Evolutionary conservation across 2,329 filamentous ascomycete species (phyloP), one percentile per base, ranked within the genome.

Genomic region (Aureobasidium sp.): DNA sequence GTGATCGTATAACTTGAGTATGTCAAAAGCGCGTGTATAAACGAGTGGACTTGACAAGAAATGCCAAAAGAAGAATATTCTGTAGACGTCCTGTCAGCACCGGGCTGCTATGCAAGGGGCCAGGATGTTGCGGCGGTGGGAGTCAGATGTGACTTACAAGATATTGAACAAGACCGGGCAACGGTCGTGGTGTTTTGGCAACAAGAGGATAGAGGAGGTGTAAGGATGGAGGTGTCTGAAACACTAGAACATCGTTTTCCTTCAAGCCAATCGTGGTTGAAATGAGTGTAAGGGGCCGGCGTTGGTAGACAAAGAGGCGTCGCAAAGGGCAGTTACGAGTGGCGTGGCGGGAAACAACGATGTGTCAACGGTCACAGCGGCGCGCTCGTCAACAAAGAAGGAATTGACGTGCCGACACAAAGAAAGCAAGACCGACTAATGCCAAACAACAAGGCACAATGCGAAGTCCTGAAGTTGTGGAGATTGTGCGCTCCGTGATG

Each of bases 21-120:
- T 71, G 73, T 77, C 70, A 55, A 72, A 71, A 71, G 68, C 65
- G 52, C 66, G 63, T 58, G 65, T 70, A 68, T 73, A 80, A 80
- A 79, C 77, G 78, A 80, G 76, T 80, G 78, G 76, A 78, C 72
- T 78, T 79, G 78, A 79, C 77, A 70, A 74, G 68, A 64, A 44
- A 44, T 44, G 66, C 67, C 69, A 68, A 70, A 68, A 70, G 66
- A 62, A 62, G 64, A 67, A 67, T 55, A 51, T 50, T 51, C 53
- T 62, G 44, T 27, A n/a, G 26, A 29, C 26, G 26, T 50, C 36
- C 17, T 13, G 53, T 62, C 61, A 58, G 61, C 51, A 34, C 60
- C 60, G 51, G 51, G 42, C 60, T 47, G 50, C 50, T 44, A 56
- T 36, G 47, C 47, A 60, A 60, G 57, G 57, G 23, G 46, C 46